Evolutionary conservation across 2,329 filamentous ascomycete genomes (phyloP).

Genomic region (Byssochlamys sp.): DNA sequence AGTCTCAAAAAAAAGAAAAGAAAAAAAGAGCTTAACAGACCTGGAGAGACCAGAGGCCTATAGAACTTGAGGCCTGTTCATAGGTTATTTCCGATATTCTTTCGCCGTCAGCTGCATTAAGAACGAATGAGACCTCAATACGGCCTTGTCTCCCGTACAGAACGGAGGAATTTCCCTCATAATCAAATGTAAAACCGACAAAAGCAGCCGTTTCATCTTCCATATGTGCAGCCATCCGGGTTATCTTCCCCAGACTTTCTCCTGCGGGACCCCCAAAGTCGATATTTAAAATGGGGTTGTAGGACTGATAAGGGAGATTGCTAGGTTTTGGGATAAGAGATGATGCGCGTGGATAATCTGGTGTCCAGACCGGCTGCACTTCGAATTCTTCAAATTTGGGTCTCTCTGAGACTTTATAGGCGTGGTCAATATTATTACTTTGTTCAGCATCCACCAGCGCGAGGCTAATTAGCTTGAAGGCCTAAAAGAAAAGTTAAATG

Average conservation of each 20-base stretch:
- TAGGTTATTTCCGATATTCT: neutral
- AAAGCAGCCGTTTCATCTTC: neutral
- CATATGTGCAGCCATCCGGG: neutral
- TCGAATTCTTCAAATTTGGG: neutral
- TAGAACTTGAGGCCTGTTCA: neutral
- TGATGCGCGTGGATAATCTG: neutral
- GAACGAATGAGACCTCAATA: neutral
- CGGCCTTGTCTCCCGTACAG: slow-evolving; percentile 1
- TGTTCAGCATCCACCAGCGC: neutral
- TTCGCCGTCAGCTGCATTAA: neutral
- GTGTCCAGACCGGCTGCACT: neutral
- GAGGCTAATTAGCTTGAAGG: neutral
- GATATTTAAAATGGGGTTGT: slow-evolving; percentile 1
- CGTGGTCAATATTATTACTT: neutral
- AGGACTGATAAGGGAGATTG: neutral
- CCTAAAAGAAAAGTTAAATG: neutral
- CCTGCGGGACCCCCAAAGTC: neutral
- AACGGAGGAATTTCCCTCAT: neutral
- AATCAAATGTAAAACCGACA: neutral
- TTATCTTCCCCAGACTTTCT: neutral
- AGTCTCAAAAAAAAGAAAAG: neutral
- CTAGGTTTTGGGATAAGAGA: neutral
- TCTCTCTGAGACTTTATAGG: neutral
- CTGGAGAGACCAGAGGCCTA: neutral
- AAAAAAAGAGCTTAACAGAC: neutral